Evolutionary conservation across 148 eudicot species (phyloP).

Genomic region (Heliosperma pusillum): DNA sequence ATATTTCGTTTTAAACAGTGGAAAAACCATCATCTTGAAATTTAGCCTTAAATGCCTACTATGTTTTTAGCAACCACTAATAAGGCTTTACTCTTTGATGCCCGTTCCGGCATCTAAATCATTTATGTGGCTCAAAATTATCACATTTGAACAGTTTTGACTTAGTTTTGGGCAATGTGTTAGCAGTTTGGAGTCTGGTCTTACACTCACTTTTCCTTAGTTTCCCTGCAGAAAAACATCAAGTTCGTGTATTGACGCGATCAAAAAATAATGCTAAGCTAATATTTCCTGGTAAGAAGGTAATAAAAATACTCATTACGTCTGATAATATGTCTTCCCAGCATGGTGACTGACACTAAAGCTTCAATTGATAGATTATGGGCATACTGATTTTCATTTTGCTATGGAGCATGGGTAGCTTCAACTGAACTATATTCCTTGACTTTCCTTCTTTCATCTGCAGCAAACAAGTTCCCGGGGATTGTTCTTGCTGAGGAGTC

Average conservation of each 20-base stretch:
- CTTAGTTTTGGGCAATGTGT: neutral
- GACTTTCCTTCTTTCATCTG: constrained; percentile 19
- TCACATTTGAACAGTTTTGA: constrained; percentile 4
- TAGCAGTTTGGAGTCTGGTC: no score
- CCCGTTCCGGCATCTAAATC: neutral
- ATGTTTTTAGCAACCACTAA: neutral
- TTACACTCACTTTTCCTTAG: constrained; percentile 7
- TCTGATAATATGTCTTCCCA: constrained; percentile 7
- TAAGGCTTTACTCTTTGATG: constrained; percentile 1
- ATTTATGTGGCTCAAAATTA: neutral
- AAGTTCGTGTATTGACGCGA: constrained; percentile 77
- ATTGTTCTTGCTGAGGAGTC: constrained; percentile 80
- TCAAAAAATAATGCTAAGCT: constrained; percentile 72
- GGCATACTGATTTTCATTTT: neutral
- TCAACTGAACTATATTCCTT: neutral
- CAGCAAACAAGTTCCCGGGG: constrained; percentile 80
- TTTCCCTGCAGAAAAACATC: constrained; percentile 62
- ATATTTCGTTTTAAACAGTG: neutral
- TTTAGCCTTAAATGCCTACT: neutral
- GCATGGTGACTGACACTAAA: constrained; percentile 4
- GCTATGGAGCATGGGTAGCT: constrained; percentile 1
- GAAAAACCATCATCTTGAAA: neutral
- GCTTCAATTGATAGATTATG: constrained; percentile 2
- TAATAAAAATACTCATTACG: constrained; percentile 38
- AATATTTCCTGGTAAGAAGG: constrained; percentile 99